Evolutionary conservation across 176 grass and related monocot genomes (phyloP).

Genomic region (Poa pratensis): DNA sequence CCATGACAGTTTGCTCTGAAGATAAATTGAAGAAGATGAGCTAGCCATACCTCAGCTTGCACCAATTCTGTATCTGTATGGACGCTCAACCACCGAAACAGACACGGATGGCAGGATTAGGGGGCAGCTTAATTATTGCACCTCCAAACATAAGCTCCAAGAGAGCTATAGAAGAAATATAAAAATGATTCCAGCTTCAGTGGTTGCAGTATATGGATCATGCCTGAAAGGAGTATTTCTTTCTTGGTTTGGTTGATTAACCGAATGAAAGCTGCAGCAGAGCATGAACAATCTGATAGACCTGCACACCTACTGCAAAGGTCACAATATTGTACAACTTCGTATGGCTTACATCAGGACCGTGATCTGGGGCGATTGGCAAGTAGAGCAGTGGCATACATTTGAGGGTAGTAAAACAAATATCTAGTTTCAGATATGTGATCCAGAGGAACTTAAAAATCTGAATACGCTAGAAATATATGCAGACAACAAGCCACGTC

Average conservation of each 20-base stretch:
- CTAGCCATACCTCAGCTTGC: constrained; percentile 6
- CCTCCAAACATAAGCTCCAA: not conserved
- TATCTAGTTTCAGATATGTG: constrained; percentile 21
- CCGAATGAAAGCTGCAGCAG: not conserved
- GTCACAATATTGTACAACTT: not conserved
- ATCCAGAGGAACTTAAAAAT: not conserved
- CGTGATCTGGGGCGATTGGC: constrained; percentile 27
- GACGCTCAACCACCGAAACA: constrained; percentile 42
- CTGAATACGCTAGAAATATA: not conserved
- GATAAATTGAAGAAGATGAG: constrained; percentile 5
- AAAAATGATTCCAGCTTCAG: constrained; percentile 11
- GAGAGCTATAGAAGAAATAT: not conserved
- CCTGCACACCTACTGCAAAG: too few relatives aligned
- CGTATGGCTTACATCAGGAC: constrained; percentile 24
- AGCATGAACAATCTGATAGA: not conserved
- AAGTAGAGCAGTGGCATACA: not conserved
- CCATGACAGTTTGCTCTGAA: not conserved
- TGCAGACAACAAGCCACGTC: not conserved
- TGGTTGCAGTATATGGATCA: constrained; percentile 41
- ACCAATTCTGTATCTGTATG: constrained; percentile 1
- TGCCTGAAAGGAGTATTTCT: constrained; percentile 27
- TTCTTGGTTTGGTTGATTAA: not conserved
- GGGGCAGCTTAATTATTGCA: constrained; percentile 38
- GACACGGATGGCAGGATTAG: constrained; percentile 35
- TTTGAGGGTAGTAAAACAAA: not conserved